phyloP scores from a whole-genome alignment of 192 early-diverging fungal genomes.

The Coemansia sp. region DNA sequence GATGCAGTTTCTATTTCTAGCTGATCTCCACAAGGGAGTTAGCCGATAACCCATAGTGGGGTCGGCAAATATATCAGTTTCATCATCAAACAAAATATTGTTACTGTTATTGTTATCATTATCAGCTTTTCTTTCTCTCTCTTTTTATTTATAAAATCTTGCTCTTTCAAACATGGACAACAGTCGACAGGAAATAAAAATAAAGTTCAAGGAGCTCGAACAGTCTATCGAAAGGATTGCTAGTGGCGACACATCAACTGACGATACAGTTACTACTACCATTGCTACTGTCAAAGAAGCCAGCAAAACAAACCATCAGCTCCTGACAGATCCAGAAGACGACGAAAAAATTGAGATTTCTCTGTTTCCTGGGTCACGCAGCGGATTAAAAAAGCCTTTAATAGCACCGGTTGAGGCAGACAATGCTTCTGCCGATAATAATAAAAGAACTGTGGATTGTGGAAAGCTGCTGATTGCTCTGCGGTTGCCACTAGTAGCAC shows the following conservation, averaged over 20 bases:
- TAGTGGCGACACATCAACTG: neutral
- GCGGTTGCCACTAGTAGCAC: constrained; percentile 27
- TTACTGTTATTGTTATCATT: neutral
- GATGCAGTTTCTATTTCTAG: too few relatives aligned
- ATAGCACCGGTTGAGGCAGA: constrained; percentile 5
- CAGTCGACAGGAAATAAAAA: neutral
- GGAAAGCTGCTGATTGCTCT: constrained; percentile 7
- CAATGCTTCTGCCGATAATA: neutral
- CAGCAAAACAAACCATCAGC: neutral
- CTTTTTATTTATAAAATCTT: neutral
- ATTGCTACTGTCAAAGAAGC: neutral
- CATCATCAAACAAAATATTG: too few relatives aligned
- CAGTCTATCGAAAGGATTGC: neutral
- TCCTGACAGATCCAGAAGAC: neutral
- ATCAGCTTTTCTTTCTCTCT: neutral
- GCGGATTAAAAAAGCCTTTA: neutral
- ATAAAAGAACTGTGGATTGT: neutral
- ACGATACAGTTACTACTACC: too few relatives aligned
- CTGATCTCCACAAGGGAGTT: too few relatives aligned
- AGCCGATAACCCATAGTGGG: too few relatives aligned
- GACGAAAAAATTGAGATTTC: neutral
- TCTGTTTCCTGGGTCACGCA: neutral
- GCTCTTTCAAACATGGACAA: neutral
- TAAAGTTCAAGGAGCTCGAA: neutral
- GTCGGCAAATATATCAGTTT: too few relatives aligned